Base-by-base conservation (phyloP, 2,329 filamentous ascomycete genomes). In the Botrytis aclada region DNA sequence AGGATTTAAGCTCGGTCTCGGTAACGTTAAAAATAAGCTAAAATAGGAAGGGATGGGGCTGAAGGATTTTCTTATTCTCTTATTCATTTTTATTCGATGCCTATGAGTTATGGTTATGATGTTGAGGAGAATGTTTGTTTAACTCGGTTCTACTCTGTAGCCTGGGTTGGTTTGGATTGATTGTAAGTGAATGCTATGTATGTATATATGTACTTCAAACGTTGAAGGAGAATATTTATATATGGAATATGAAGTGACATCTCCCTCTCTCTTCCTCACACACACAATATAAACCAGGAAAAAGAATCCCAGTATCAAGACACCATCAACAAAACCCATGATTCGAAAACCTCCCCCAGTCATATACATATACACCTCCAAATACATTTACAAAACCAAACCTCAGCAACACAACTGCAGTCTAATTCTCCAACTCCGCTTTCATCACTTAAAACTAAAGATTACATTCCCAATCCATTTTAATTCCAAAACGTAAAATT, bases 301-400 rank as follows among this genome's bases (percentile, higher is more conserved):
- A 54, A n/a, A 51, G 43, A 54, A 16, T 3, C 4, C 12, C 47
- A 54, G 5, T 7, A 54, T 54, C 25, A 54, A n/a, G 25, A n/a
- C 25, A 16, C 2, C 3, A 3, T n/a, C 47, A 6, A n/a, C 25
- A 54, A 54, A n/a, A 7, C 0, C n/a, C 3, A 6, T 54, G 12
- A 16, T n/a, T n/a, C 12, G 5, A 3, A 25, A n/a, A 6, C n/a
- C 12, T n/a, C n/a, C 4, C 4, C 5, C 6, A 3, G 47, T 16
- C 2, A 18, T 43, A 43, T 43, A 43, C 22, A 12, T 25, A 43
- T 22, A 45, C 7, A 45, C 22, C 20, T 45, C 25, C 1, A 47
- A 7, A 20, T 51, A 16, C 12, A 54, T 7, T n/a, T 7, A n/a
- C 47, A n/a, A 3, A n/a, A 7, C 5, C 25, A 54, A 16, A 54